These are phyloP conservation scores for Coemansia asiatica DNA, from an alignment of 192 early-diverging fungal species.

Conservation along the genomic window DNA sequence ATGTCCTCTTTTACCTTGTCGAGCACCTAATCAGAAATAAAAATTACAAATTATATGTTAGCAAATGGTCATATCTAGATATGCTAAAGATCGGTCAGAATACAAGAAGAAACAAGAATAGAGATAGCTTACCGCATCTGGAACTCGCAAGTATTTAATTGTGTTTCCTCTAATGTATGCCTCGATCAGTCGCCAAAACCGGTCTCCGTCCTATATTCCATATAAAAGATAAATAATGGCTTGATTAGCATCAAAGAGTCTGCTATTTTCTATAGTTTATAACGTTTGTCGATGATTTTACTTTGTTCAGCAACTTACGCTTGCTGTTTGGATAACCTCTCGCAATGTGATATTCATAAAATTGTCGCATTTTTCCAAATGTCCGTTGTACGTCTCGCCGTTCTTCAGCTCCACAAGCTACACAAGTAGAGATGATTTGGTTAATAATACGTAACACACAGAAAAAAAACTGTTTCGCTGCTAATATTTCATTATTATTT, in stretches of 20 bases:
- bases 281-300: neutral
- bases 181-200: constrained; percentile 89
- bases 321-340: constrained; percentile 91
- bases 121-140: constrained; percentile 71
- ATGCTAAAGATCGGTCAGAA: too few relatives aligned
- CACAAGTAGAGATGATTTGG: constrained; percentile 3
- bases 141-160: constrained; percentile 81
- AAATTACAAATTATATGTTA: too few relatives aligned
- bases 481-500: too few relatives aligned
- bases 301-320: constrained; percentile 52
- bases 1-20: constrained; percentile 90
- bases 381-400: constrained; percentile 97
- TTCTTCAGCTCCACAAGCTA: constrained; percentile 94
- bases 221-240: neutral
- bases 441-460: neutral
- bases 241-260: neutral
- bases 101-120: neutral
- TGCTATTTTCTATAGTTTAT: neutral
- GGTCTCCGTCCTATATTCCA: constrained; percentile 75
- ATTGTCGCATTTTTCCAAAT: constrained; percentile 93
- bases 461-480: too few relatives aligned
- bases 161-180: constrained; percentile 93
- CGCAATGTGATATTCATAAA: constrained; percentile 97
- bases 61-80: too few relatives aligned
- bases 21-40: constrained; percentile 67